These are phyloP conservation scores for Cladosporium oxysporum DNA, from an alignment of 2,329 filamentous ascomycete genomes.

Conservation along the genomic window DNA sequence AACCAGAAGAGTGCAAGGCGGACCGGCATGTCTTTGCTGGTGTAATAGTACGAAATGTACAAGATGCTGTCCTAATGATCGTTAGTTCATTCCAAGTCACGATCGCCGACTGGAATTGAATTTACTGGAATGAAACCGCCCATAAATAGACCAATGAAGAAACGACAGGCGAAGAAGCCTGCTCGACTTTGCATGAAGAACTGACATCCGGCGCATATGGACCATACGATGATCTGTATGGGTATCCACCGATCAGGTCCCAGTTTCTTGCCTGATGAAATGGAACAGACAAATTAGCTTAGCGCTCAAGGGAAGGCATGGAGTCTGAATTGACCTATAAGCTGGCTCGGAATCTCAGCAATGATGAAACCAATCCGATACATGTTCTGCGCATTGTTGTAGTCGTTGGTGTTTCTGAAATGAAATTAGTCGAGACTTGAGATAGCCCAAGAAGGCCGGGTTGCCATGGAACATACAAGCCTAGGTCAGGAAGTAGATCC, in stretches of 20 bases:
- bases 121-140: conserved; percentile 52
- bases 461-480: not conserved
- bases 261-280: conserved; percentile 39
- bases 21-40: conserved; percentile 65
- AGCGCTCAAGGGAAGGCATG: not conserved
- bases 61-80: conserved; percentile 54
- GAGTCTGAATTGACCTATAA: conserved; percentile 35
- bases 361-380: conserved; percentile 82
- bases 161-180: conserved; percentile 42
- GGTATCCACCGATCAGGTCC: conserved; percentile 49
- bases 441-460: no score
- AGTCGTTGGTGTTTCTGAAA: conserved; percentile 49
- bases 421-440: not conserved
- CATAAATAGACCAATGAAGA: conserved; percentile 45
- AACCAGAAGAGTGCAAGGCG: conserved; percentile 70
- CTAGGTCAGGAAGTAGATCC: conserved; percentile 40
- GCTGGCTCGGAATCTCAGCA: conserved; percentile 40
- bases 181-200: conserved; percentile 32
- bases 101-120: not conserved
- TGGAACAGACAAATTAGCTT: not conserved
- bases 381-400: conserved; percentile 47
- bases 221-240: conserved; percentile 47
- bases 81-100: not conserved
- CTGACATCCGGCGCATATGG: conserved; percentile 40
- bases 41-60: conserved; percentile 76